Evolutionary conservation across 2,329 filamentous ascomycete species (phyloP).

Genomic region (Fusarium subglutinans): DNA sequence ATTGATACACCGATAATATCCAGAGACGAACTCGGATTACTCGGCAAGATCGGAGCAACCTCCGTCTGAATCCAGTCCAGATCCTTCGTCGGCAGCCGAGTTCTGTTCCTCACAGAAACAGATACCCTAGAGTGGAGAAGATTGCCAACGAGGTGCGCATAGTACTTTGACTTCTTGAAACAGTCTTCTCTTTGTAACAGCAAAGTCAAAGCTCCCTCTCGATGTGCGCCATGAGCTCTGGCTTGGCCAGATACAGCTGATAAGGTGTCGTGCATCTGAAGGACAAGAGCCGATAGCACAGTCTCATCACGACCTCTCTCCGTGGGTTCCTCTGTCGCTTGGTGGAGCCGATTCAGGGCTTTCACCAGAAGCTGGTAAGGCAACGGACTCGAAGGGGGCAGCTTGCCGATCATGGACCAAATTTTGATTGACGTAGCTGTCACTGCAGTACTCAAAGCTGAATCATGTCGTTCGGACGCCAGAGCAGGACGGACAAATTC

Average conservation of each 20-base stretch:
- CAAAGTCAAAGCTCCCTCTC: constrained; percentile 15
- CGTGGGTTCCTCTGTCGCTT: not conserved
- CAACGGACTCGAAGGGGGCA: accelerated
- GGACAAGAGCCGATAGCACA: constrained; percentile 12
- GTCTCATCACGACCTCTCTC: constrained; percentile 2
- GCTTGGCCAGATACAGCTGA: not conserved
- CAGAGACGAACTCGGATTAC: constrained; percentile 19
- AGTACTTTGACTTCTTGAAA: not conserved
- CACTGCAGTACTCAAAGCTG: constrained; percentile 8
- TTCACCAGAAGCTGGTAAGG: not conserved
- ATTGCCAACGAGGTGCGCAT: constrained; percentile 10
- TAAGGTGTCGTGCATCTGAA: constrained; percentile 22
- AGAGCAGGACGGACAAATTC: constrained; percentile 24
- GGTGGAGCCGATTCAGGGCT: constrained; percentile 3
- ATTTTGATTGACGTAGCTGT: not conserved
- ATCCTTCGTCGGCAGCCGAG: not conserved
- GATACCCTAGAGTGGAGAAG: constrained; percentile 24
- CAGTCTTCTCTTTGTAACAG: not conserved
- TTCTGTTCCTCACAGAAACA: not conserved
- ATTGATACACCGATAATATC: constrained; percentile 17
- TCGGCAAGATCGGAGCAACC: constrained; percentile 1
- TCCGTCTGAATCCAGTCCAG: not conserved
- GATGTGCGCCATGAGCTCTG: constrained; percentile 6
- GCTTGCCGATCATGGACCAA: constrained; percentile 6
- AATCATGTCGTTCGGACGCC: not conserved